Conservation (phyloP, 345 rosid genomes). For the Populus deltoides region DNA sequence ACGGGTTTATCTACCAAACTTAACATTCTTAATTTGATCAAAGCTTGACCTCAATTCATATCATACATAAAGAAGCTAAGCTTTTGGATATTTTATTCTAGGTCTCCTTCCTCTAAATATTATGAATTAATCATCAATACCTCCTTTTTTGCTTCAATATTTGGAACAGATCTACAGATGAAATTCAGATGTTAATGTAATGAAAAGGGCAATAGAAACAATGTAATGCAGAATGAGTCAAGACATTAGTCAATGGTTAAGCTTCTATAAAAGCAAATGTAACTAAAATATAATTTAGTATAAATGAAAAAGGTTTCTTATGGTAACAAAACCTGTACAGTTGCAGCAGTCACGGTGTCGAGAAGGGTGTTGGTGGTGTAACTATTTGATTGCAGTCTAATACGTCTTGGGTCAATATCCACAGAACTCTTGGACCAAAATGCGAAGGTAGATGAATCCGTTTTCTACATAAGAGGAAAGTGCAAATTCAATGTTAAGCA, state of each 20-base stretch:
- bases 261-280: background rate
- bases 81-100: background rate
- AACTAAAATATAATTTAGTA: background rate
- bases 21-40: background rate
- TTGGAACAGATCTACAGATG: background rate
- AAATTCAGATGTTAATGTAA: background rate
- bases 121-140: background rate
- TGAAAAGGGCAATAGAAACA: background rate
- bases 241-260: background rate
- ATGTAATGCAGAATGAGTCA: background rate
- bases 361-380: constrained; percentile 86
- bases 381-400: constrained; percentile 89
- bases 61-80: background rate
- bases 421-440: constrained; percentile 97
- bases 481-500: constrained; percentile 3
- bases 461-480: constrained; percentile 39
- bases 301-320: background rate
- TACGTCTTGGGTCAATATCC: constrained; percentile 87
- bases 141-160: background rate
- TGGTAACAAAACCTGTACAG: constrained; percentile 69
- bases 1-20: background rate
- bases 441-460: constrained; percentile 80
- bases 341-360: constrained; percentile 94
- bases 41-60: background rate
- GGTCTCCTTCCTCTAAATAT: background rate